Conservation (phyloP, 257 asterid species). For the Orobanche coerulescens region DNA sequence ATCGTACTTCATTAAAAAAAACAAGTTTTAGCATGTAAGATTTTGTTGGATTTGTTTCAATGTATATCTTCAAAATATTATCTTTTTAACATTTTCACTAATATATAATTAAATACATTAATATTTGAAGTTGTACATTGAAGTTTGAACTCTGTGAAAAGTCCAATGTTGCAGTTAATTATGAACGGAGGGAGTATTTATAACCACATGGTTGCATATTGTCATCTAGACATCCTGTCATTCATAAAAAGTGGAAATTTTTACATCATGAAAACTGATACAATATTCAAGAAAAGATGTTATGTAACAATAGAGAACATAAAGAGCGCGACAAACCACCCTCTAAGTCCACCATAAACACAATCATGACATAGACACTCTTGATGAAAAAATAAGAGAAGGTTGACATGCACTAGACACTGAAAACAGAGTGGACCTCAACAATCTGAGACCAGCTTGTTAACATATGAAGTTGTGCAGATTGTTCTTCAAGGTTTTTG, state of each 20-base stretch:
- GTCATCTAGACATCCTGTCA: neutral
- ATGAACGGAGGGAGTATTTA: too few species aligned
- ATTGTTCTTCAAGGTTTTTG: constrained; percentile 96
- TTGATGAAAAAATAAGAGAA: neutral
- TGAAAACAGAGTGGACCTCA: constrained; percentile 47
- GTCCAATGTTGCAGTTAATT: too few species aligned
- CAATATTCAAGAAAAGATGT: neutral
- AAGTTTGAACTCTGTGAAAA: too few species aligned
- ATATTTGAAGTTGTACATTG: too few species aligned
- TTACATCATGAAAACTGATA: constrained; percentile 7
- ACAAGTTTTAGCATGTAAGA: too few species aligned
- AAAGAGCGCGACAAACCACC: constrained; percentile 1
- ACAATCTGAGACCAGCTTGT: constrained; percentile 96
- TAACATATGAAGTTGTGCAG: constrained; percentile 93
- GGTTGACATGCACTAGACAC: neutral
- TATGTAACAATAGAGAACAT: constrained; percentile 4
- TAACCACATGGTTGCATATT: constrained; percentile 3
- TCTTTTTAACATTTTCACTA: too few species aligned
- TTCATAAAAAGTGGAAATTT: neutral
- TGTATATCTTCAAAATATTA: too few species aligned
- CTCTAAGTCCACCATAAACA: constrained; percentile 9
- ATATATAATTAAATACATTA: too few species aligned
- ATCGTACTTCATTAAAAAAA: too few species aligned
- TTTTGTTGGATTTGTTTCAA: too few species aligned
- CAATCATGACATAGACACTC: neutral